These are phyloP conservation scores for Ceraceosorus bombacis DNA, from an alignment of 1,284 basidiomycete species.

Conservation along the genomic window DNA sequence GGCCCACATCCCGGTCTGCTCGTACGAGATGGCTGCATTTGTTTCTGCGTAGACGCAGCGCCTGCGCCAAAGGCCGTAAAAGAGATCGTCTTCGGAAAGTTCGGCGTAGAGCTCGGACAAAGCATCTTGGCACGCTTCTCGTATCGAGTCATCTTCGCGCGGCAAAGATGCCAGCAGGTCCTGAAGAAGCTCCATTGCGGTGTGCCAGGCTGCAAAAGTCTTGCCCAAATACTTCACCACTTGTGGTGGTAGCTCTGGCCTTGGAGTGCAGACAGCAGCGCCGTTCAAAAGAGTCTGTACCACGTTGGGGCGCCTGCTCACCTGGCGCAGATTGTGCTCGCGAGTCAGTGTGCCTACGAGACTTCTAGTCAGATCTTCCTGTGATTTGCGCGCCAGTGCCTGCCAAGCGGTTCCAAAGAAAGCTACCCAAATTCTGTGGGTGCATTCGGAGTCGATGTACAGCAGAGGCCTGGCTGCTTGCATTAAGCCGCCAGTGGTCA, in stretches of 20 bases:
- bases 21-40: constrained; percentile 82
- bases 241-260: constrained; percentile 83
- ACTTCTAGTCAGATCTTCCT: constrained; percentile 78
- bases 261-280: constrained; percentile 72
- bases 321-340: constrained; percentile 85
- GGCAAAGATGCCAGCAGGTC: constrained; percentile 59
- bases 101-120: constrained; percentile 93
- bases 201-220: constrained; percentile 92
- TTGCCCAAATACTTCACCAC: constrained; percentile 94
- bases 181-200: constrained; percentile 80
- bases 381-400: constrained; percentile 75
- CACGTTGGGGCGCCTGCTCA: constrained; percentile 85
- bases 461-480: constrained; percentile 72
- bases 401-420: constrained; percentile 85
- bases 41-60: constrained; percentile 83
- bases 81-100: constrained; percentile 90
- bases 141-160: constrained; percentile 67
- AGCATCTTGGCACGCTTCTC: constrained; percentile 81
- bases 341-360: constrained; percentile 84
- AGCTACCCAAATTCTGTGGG: constrained; percentile 82
- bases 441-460: constrained; percentile 68
- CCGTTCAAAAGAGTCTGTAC: constrained; percentile 84
- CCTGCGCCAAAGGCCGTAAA: constrained; percentile 91
- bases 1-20: constrained; percentile 96
- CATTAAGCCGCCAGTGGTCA: constrained; percentile 31